Evolutionary conservation across 2,329 filamentous ascomycete species (phyloP).

Genomic region (Coniochaeta ligniaria): DNA sequence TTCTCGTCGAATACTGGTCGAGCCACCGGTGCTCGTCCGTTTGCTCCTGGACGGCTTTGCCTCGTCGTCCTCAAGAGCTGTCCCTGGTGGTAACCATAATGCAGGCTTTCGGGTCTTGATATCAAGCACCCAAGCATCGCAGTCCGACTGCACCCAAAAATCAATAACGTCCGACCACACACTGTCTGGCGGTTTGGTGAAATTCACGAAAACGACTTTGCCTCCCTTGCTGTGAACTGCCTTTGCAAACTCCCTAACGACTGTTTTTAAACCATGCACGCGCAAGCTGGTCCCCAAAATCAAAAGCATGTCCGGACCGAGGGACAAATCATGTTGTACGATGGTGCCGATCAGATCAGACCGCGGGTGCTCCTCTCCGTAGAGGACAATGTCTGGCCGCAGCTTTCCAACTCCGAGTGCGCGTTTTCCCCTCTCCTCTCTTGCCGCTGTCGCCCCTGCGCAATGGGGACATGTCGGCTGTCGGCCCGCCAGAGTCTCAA

Average conservation of each 20-base stretch:
- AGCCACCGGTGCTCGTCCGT: background rate
- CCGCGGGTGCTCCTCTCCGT: constrained; percentile 66
- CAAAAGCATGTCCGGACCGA: constrained; percentile 59
- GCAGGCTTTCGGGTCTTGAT: constrained; percentile 50
- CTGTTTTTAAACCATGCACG: constrained; percentile 64
- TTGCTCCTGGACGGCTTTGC: constrained; percentile 24
- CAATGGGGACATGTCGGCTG: constrained; percentile 64
- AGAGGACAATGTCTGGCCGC: constrained; percentile 66
- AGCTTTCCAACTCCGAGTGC: constrained; percentile 61
- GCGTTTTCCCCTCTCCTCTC: constrained; percentile 59
- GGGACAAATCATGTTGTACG: constrained; percentile 57
- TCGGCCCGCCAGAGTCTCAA: constrained; percentile 52
- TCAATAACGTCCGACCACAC: constrained; percentile 68
- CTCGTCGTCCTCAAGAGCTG: constrained; percentile 30
- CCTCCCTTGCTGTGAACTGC: constrained; percentile 61
- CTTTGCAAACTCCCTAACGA: constrained; percentile 66
- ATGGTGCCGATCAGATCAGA: constrained; percentile 62
- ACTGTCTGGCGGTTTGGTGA: constrained; percentile 64
- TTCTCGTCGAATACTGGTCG: background rate
- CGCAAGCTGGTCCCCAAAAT: constrained; percentile 65
- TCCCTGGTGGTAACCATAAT: constrained; percentile 48
- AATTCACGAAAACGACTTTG: constrained; percentile 66
- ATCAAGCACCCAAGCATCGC: constrained; percentile 64
- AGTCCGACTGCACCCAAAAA: constrained; percentile 70
- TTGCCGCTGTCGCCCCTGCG: constrained; percentile 51